Conservation (phyloP, 2,329 filamentous ascomycete species). For the Arachnopeziza araneosa region DNA sequence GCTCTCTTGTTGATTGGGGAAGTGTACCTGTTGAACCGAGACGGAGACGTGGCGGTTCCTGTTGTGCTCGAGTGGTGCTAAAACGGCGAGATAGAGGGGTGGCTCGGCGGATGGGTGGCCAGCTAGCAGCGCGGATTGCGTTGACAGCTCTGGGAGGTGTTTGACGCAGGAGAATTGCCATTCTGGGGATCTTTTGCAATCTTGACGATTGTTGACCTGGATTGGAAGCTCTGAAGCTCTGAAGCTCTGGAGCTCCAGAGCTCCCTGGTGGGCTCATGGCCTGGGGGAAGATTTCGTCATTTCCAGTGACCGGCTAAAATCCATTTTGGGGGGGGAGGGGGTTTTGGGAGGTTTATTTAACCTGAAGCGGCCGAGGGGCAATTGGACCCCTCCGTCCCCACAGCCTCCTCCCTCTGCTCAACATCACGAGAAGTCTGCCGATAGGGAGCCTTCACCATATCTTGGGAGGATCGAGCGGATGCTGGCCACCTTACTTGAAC, state of each 20-base stretch:
- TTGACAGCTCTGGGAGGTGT: conserved; percentile 6
- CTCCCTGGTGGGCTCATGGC: no score
- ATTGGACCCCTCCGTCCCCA: background rate
- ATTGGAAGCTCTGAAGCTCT: no score
- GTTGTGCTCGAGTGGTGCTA: conserved; percentile 6
- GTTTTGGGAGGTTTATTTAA: no score
- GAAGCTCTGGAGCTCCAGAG: no score
- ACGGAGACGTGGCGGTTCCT: conserved; percentile 14
- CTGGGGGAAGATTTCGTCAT: background rate
- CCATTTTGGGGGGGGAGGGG: no score
- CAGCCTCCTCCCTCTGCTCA: no score
- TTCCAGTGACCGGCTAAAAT: background rate
- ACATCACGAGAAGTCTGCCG: no score
- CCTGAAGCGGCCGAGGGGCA: no score
- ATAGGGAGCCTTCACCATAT: no score
- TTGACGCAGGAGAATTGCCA: background rate
- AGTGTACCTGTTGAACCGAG: conserved; percentile 10
- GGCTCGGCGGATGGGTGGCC: background rate
- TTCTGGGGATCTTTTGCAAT: background rate
- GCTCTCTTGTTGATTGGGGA: background rate
- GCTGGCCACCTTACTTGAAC: no score
- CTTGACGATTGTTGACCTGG: no score
- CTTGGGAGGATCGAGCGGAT: no score
- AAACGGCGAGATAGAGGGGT: conserved; percentile 13
- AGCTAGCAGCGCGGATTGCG: conserved; percentile 1